These are phyloP conservation scores for Catharanthus roseus DNA, from an alignment of 257 asterid genomes.

Conservation along the genomic window DNA sequence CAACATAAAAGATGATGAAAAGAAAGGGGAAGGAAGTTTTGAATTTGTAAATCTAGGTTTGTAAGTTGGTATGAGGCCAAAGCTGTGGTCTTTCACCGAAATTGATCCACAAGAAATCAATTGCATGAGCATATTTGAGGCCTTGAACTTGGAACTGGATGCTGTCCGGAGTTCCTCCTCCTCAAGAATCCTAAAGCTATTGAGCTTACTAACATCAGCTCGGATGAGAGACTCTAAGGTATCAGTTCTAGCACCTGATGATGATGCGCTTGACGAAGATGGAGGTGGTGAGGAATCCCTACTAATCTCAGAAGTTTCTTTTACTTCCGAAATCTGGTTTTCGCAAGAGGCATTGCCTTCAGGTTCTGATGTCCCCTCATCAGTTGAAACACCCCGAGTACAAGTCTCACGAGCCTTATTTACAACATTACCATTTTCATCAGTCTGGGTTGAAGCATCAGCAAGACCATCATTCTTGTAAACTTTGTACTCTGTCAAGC, in stretches of 20 bases:
- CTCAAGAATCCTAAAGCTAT: slow-evolving; percentile 69
- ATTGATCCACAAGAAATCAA: slow-evolving; percentile 87
- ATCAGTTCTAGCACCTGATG: slow-evolving; percentile 68
- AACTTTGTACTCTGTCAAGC: slow-evolving; percentile 72
- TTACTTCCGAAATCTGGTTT: slow-evolving; percentile 27
- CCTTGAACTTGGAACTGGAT: slow-evolving; percentile 53
- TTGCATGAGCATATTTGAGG: slow-evolving; percentile 87
- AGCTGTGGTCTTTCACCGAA: slow-evolving; percentile 82
- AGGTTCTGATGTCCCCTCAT: slow-evolving; percentile 45
- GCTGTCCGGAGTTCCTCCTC: slow-evolving; percentile 58
- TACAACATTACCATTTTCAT: slow-evolving; percentile 42
- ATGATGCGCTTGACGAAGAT: slow-evolving; percentile 64
- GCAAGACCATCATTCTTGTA: slow-evolving; percentile 67
- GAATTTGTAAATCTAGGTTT: slow-evolving; percentile 80
- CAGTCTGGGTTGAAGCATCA: slow-evolving; percentile 96
- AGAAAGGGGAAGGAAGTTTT: slow-evolving; percentile 68
- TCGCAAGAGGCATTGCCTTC: slow-evolving; percentile 25
- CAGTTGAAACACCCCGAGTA: slow-evolving; percentile 60
- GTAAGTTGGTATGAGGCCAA: slow-evolving; percentile 74
- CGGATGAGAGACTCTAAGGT: slow-evolving; percentile 86
- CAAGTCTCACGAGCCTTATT: slow-evolving; percentile 43
- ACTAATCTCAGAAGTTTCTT: slow-evolving; percentile 47
- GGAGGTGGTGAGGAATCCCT: slow-evolving; percentile 66
- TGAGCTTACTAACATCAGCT: slow-evolving; percentile 75
- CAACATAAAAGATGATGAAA: slow-evolving; percentile 60